Evolutionary conservation across 2,329 filamentous ascomycete species (phyloP).

Genomic region (Fusarium pilosicola): DNA sequence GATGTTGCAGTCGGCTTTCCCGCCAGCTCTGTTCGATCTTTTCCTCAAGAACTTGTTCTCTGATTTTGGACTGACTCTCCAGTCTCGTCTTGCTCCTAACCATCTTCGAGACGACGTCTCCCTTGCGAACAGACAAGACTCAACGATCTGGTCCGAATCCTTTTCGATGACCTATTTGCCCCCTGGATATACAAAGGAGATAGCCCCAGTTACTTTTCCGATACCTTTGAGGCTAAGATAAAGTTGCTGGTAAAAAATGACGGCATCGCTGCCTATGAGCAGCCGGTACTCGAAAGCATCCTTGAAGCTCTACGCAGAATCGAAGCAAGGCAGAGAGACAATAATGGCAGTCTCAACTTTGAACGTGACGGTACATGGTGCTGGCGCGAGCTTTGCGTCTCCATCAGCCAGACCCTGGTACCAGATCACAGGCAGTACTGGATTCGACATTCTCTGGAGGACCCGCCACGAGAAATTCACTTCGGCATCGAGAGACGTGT

Average conservation of each 20-base stretch:
- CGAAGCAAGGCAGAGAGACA: not conserved
- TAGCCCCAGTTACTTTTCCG: not conserved
- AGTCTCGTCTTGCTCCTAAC: not conserved
- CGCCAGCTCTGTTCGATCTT: not conserved
- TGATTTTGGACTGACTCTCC: not conserved
- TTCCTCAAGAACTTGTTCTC: not conserved
- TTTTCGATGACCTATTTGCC: not conserved
- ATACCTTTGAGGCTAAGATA: not conserved
- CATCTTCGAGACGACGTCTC: too few relatives aligned
- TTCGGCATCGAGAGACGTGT: not conserved
- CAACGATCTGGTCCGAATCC: not conserved
- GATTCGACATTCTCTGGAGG: not conserved
- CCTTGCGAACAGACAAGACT: not conserved
- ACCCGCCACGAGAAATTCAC: not conserved
- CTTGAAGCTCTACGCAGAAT: not conserved
- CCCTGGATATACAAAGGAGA: not conserved
- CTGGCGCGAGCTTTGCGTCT: not conserved
- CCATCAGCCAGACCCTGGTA: not conserved
- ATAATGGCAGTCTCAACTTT: not conserved
- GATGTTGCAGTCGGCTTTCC: not conserved
- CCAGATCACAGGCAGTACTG: too few relatives aligned
- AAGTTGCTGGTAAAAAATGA: not conserved
- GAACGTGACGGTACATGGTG: not conserved
- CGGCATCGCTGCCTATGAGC: accelerated
- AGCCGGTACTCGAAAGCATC: not conserved